Evolutionary conservation across 306 rosid species (phyloP).

Genomic region (Betula pendula): DNA sequence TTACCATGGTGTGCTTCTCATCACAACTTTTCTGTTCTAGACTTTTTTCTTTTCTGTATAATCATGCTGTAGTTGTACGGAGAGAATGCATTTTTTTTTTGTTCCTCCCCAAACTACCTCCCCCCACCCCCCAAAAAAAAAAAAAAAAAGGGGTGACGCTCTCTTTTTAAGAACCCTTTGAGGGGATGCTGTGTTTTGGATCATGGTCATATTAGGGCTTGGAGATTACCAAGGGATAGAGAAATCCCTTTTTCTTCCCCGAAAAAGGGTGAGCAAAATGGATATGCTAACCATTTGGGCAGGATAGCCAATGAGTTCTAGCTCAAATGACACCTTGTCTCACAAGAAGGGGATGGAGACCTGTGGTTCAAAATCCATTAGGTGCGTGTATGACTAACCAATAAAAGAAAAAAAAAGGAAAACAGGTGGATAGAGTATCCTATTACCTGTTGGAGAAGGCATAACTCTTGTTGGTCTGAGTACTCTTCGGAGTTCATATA

Average conservation of each 20-base stretch:
- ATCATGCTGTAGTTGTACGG: constrained; percentile 24
- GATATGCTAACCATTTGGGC: background rate
- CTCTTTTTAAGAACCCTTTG: too few species aligned
- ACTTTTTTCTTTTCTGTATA: constrained; percentile 1
- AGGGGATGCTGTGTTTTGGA: too few species aligned
- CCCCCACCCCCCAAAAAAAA: too few species aligned
- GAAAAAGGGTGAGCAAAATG: too few species aligned
- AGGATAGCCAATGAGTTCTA: background rate
- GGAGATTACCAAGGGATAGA: too few species aligned
- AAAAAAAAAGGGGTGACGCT: too few species aligned
- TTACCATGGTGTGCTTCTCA: constrained; percentile 51
- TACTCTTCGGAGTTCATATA: background rate
- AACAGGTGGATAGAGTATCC: background rate
- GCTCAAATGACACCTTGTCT: background rate
- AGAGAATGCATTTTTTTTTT: constrained; percentile 10
- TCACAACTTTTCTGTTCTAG: constrained; percentile 10
- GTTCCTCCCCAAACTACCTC: too few species aligned
- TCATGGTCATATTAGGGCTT: too few species aligned
- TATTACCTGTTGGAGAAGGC: background rate
- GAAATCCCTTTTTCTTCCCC: too few species aligned
- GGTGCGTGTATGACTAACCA: background rate
- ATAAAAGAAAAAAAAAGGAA: background rate
- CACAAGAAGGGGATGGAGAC: background rate
- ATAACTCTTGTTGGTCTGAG: background rate
- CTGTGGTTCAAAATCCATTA: background rate